Conservation (phyloP, 2,329 filamentous ascomycete genomes). For the Dryadomyces quercus-mongolicae region DNA sequence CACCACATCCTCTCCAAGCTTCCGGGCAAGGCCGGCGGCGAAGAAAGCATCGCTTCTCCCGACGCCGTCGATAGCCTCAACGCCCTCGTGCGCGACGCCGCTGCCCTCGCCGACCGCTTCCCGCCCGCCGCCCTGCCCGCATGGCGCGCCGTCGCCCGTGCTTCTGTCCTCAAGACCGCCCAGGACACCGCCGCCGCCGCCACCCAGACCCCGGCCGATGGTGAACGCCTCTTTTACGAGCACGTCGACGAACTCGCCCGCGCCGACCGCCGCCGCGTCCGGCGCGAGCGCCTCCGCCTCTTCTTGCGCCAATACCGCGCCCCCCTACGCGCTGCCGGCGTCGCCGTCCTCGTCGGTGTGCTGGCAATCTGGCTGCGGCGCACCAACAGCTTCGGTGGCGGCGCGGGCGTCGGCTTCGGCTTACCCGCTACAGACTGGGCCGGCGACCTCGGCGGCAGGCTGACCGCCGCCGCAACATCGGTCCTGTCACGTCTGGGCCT, state of each 20-base stretch:
- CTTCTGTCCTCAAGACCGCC: constrained; percentile 80
- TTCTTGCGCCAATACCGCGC: constrained; percentile 51
- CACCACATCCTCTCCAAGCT: constrained; percentile 81
- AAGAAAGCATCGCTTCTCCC: constrained; percentile 34
- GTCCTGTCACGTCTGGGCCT: not conserved
- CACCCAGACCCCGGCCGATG: constrained; percentile 51
- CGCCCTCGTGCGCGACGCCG: constrained; percentile 54
- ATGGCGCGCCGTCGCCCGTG: constrained; percentile 61
- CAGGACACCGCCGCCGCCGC: constrained; percentile 33
- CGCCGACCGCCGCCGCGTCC: constrained; percentile 43
- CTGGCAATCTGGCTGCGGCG: constrained; percentile 57
- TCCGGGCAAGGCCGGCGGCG: constrained; percentile 34
- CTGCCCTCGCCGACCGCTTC: constrained; percentile 47
- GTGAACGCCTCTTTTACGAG: constrained; percentile 52
- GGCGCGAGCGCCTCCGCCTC: constrained; percentile 24
- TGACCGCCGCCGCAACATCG: not conserved
- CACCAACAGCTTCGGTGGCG: constrained; percentile 17
- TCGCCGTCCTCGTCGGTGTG: constrained; percentile 55
- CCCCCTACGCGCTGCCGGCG: constrained; percentile 47
- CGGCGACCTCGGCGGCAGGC: constrained; percentile 5
- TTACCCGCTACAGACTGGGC: not conserved
- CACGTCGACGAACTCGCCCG: constrained; percentile 63
- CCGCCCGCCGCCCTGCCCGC: constrained; percentile 62
- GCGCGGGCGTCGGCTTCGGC: not conserved
- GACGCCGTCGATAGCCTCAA: constrained; percentile 51